Conservation (phyloP, 805 yeast genomes). For the Lachancea kluyveri region DNA sequence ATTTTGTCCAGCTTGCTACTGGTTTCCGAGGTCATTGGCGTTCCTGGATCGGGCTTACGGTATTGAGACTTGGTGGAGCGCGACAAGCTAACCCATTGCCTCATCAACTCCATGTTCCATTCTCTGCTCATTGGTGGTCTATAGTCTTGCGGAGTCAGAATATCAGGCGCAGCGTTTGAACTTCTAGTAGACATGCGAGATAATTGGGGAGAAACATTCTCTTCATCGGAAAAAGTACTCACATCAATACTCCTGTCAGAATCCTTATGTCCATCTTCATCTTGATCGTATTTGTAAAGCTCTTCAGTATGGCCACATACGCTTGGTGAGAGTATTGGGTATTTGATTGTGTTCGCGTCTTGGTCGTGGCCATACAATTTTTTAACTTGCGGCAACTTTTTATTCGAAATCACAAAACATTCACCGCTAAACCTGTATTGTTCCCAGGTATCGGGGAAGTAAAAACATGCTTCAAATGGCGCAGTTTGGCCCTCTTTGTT, state of each 20-base stretch:
- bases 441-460: constrained; percentile 53
- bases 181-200: constrained; percentile 6
- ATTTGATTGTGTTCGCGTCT: constrained; percentile 11
- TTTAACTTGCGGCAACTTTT: constrained; percentile 8
- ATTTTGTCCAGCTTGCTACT: constrained; percentile 60
- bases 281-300: constrained; percentile 11
- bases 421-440: constrained; percentile 72
- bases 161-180: constrained; percentile 2
- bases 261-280: constrained; percentile 4
- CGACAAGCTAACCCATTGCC: constrained; percentile 61
- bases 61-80: constrained; percentile 56
- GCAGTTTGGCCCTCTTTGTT: constrained; percentile 33
- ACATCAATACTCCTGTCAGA: not conserved
- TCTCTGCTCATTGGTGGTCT: constrained; percentile 51
- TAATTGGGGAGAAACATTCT: not conserved
- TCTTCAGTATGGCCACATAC: constrained; percentile 17
- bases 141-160: constrained; percentile 12
- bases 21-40: constrained; percentile 47
- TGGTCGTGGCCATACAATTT: constrained; percentile 2
- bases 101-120: constrained; percentile 57
- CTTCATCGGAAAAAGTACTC: not conserved
- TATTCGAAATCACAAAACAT: constrained; percentile 41
- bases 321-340: constrained; percentile 29
- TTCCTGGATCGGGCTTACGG: constrained; percentile 70
- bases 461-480: constrained; percentile 69